Conservation (phyloP, 495 filamentous ascomycete species). For the Podospora bellae-mahoneyi region DNA sequence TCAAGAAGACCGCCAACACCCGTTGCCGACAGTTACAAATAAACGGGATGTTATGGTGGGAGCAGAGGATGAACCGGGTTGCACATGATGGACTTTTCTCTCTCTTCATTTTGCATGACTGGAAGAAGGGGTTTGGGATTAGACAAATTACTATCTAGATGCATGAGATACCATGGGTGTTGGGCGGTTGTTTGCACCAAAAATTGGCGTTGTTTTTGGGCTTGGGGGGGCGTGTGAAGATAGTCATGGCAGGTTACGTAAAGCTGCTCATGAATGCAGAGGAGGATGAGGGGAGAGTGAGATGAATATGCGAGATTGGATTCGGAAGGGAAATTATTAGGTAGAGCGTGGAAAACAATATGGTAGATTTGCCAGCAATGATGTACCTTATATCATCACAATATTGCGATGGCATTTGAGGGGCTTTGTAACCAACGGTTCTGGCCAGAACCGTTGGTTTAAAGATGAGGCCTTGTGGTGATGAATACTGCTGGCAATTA, state of each 20-base stretch:
- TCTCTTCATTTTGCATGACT: constrained; percentile 17
- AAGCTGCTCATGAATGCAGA: neutral
- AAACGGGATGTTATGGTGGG: neutral
- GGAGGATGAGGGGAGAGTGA: neutral
- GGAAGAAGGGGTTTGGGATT: neutral
- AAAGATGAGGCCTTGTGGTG: too few species aligned
- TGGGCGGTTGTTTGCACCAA: neutral
- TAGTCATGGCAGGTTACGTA: neutral
- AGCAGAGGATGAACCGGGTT: neutral
- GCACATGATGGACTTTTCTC: neutral
- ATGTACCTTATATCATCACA: too few species aligned
- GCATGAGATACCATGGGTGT: neutral
- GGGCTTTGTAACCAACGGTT: too few species aligned
- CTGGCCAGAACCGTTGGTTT: too few species aligned
- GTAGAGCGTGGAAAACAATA: neutral
- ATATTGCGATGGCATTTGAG: too few species aligned
- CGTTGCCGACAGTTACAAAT: constrained; percentile 37
- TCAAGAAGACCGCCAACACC: constrained; percentile 55
- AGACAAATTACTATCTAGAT: constrained; percentile 6
- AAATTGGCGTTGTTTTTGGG: neutral
- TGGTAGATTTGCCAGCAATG: neutral
- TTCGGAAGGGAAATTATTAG: neutral
- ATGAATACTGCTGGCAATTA: too few species aligned
- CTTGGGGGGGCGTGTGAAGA: neutral
- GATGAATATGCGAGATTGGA: neutral